Evolutionary conservation across 257 asterid genomes (phyloP).

Genomic region (Salvia miltiorrhiza): DNA sequence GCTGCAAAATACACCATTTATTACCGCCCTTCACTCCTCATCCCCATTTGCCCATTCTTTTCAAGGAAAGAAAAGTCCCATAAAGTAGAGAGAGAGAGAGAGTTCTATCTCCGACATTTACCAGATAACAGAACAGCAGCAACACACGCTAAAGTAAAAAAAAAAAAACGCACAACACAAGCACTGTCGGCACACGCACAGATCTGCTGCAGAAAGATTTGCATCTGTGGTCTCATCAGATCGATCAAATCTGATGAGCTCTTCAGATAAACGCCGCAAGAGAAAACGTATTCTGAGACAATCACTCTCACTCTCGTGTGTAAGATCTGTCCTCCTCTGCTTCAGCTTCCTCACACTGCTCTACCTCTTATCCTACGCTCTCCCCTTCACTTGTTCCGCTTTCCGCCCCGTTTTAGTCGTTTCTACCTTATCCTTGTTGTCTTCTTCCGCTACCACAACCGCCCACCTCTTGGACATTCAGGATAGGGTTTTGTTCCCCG

Average conservation of each 20-base stretch:
- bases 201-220: too few species aligned
- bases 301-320: slow-evolving; percentile 35
- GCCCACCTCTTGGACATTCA: slow-evolving; percentile 47
- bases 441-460: slow-evolving; percentile 39
- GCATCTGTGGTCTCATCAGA: too few species aligned
- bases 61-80: neutral
- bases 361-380: slow-evolving; percentile 39
- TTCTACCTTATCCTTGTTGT: slow-evolving; percentile 55
- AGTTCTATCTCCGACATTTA: slow-evolving; percentile 39
- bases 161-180: neutral
- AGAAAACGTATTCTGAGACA: slow-evolving; percentile 60
- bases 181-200: slow-evolving; percentile 50
- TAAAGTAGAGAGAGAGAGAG: neutral
- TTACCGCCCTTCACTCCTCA: too few species aligned
- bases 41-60: too few species aligned
- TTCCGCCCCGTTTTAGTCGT: slow-evolving; percentile 70
- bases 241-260: too few species aligned
- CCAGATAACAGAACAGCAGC: slow-evolving; percentile 38
- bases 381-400: slow-evolving; percentile 49
- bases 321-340: slow-evolving; percentile 62
- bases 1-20: too few species aligned
- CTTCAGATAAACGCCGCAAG: slow-evolving; percentile 78
- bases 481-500: slow-evolving; percentile 75
- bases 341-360: slow-evolving; percentile 49
- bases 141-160: slow-evolving; percentile 12